These are phyloP conservation scores for Colletotrichum tropicale DNA, from an alignment of 2,329 filamentous ascomycete species.

Conservation along the genomic window DNA sequence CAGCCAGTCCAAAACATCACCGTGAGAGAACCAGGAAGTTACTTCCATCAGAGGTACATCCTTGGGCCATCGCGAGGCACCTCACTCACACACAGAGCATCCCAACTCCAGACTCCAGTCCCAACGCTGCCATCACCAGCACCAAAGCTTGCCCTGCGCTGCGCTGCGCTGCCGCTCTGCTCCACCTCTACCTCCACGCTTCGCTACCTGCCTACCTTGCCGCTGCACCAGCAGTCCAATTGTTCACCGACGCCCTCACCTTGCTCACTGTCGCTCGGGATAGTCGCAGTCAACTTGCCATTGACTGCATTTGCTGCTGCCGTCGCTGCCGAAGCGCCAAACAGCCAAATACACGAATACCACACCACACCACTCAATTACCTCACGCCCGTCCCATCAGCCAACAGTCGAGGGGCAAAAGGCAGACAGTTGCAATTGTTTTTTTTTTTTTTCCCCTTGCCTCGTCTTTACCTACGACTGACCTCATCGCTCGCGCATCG, in stretches of 20 bases:
- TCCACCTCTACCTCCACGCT: not conserved
- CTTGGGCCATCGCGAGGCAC: conserved; percentile 9
- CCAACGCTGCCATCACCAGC: not conserved
- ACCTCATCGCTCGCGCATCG: not conserved
- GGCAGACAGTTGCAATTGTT: not conserved
- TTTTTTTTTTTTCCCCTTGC: not conserved
- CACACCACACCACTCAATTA: not conserved
- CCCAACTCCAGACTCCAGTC: not conserved
- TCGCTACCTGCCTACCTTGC: not conserved
- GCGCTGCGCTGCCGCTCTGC: not conserved
- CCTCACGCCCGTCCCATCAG: not conserved
- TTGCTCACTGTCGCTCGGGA: not conserved
- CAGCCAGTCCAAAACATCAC: conserved; percentile 43
- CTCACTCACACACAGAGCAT: not conserved
- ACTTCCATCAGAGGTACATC: conserved; percentile 46
- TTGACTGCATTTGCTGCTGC: not conserved
- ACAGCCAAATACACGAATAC: not conserved
- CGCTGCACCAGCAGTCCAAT: not conserved
- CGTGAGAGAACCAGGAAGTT: conserved; percentile 37
- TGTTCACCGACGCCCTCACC: not conserved
- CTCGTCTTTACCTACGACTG: not conserved
- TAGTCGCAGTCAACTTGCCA: not conserved
- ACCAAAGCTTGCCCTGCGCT: not conserved
- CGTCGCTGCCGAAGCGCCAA: not conserved
- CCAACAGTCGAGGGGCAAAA: not conserved